Percentiles rank a stretch among this genome's conserved stretches.
These are phyloP conservation scores for Alternaria tenuissima DNA, from an alignment of 2,329 filamentous ascomycete genomes.

Conservation along the genomic window DNA sequence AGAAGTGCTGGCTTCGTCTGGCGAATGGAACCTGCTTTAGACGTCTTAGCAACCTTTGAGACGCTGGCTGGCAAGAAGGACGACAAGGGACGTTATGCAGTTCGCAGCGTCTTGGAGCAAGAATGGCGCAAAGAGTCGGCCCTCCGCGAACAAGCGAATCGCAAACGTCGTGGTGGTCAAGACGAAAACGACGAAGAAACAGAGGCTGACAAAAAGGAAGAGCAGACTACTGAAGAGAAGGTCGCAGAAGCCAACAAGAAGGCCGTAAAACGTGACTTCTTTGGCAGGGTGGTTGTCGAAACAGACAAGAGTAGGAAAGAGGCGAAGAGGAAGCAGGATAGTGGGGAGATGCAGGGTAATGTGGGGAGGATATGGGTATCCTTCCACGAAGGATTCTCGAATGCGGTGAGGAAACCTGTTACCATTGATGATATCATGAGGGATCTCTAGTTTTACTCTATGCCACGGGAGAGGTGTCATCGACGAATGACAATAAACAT, in stretches of 20 bases:
- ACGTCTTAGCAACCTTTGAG: conserved; percentile 77
- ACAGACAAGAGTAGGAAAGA: conserved; percentile 54
- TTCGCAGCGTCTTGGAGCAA: conserved; percentile 91
- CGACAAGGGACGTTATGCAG: conserved; percentile 85
- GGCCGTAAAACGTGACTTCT: conserved; percentile 80
- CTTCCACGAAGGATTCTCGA: conserved; percentile 89
- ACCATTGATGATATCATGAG: conserved; percentile 80
- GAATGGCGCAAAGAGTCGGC: conserved; percentile 80
- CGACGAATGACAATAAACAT: neutral
- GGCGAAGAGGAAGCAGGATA: conserved; percentile 52
- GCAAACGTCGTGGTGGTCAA: conserved; percentile 62
- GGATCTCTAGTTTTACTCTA: conserved; percentile 58
- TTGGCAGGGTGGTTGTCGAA: conserved; percentile 73
- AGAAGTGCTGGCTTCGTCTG: conserved; percentile 76
- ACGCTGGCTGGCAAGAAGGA: conserved; percentile 67
- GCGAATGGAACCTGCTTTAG: conserved; percentile 92
- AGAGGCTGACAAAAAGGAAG: conserved; percentile 24
- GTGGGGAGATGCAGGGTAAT: conserved; percentile 46
- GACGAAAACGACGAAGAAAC: conserved; percentile 27
- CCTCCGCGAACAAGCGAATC: conserved; percentile 70
- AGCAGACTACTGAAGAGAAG: conserved; percentile 30
- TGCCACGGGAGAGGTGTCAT: neutral
- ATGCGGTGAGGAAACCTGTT: conserved; percentile 89
- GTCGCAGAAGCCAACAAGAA: conserved; percentile 34
- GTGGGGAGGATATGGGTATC: conserved; percentile 81